A percentile compares a stretch with the other conserved stretches of the same genome.
phyloP scores from a whole-genome alignment of 2,329 filamentous ascomycete species.

The Penicillium sp. region DNA sequence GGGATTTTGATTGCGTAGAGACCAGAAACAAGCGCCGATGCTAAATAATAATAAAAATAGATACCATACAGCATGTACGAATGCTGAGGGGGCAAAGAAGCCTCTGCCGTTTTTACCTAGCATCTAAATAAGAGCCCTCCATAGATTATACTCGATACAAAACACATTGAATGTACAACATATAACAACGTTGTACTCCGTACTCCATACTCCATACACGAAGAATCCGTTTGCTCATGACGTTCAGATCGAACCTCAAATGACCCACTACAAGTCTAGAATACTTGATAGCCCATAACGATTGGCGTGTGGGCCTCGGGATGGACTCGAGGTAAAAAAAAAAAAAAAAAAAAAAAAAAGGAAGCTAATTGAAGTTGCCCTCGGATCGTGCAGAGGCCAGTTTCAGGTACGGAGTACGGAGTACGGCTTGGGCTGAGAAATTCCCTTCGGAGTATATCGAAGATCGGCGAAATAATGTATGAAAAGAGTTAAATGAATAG shows the following conservation, averaged over 20 bases:
- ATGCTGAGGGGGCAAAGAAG: background rate
- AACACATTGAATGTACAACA: too few relatives aligned
- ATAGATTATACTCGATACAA: background rate
- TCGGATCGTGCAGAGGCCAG: slow-evolving; percentile 22
- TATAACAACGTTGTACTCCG: background rate
- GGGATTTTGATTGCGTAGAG: slow-evolving; percentile 2
- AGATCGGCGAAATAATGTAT: slow-evolving; percentile 13
- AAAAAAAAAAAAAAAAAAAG: background rate
- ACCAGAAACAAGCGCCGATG: slow-evolving; percentile 3
- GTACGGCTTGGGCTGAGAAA: slow-evolving; percentile 9
- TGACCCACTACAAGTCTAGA: slow-evolving; percentile 11
- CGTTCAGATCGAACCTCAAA: slow-evolving; percentile 9
- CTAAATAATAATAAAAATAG: background rate
- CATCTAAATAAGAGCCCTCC: background rate
- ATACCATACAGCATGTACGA: background rate
- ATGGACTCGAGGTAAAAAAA: slow-evolving; percentile 9
- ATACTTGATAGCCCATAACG: background rate
- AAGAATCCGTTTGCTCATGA: slow-evolving; percentile 5
- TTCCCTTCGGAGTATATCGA: slow-evolving; percentile 26
- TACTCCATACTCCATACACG: background rate
- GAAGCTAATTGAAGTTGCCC: slow-evolving; percentile 13
- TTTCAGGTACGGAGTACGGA: slow-evolving; percentile 21
- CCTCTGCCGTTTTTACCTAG: background rate
- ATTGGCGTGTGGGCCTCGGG: slow-evolving; percentile 15
- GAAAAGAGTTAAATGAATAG: background rate